These are phyloP conservation scores for Brassica hybrid DNA, from an alignment of 441 rosid species.

Conservation along the genomic window DNA sequence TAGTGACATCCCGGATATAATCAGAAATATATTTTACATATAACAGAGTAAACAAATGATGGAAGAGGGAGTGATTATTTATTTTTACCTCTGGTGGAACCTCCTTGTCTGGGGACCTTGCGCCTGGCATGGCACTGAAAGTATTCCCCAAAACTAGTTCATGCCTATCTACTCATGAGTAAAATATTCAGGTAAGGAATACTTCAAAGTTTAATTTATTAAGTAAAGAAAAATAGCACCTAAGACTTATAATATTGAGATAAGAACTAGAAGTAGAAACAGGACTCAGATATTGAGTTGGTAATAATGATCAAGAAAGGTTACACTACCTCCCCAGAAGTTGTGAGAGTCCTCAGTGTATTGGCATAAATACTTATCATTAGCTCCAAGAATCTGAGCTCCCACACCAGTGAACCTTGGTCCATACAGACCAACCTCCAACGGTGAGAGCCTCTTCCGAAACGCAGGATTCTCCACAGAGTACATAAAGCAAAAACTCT, in stretches of 20 bases:
- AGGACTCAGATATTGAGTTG: neutral
- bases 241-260: neutral
- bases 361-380: slow-evolving; percentile 84
- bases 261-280: neutral
- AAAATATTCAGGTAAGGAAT: slow-evolving; percentile 13
- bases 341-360: slow-evolving; percentile 66
- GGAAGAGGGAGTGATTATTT: neutral
- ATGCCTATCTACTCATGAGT: slow-evolving; percentile 68
- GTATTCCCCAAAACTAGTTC: slow-evolving; percentile 88
- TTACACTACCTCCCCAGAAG: slow-evolving; percentile 92
- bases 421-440: slow-evolving; percentile 69
- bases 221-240: slow-evolving; percentile 3
- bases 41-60: neutral
- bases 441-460: slow-evolving; percentile 50
- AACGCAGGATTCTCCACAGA: slow-evolving; percentile 90
- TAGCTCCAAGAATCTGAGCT: slow-evolving; percentile 92
- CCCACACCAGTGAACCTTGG: slow-evolving; percentile 84
- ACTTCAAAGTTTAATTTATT: neutral
- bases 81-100: slow-evolving; percentile 79
- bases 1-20: neutral
- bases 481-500: slow-evolving; percentile 97
- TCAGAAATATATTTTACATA: neutral
- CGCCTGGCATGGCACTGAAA: slow-evolving; percentile 59
- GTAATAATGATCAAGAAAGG: too few species aligned
- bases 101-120: slow-evolving; percentile 70